Percentiles rank a stretch among this genome's conserved stretches.
Evolutionary conservation across 2,329 filamentous ascomycete genomes (phyloP).

Genomic region (Aspergillaceae sp.): DNA sequence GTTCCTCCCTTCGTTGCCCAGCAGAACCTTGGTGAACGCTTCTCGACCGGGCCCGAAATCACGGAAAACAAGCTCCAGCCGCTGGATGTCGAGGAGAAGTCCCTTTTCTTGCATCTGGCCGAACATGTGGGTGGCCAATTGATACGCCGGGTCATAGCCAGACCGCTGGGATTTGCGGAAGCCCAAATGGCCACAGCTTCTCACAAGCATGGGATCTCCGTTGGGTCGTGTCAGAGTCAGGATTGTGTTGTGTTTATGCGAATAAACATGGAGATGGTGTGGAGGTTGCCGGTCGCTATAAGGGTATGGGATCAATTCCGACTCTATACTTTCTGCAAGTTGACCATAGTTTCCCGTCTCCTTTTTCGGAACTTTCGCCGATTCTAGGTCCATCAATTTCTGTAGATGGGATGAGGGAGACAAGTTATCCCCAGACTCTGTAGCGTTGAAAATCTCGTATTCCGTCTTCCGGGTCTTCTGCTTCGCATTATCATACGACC

Average conservation of each 20-base stretch:
- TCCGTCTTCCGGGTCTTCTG: conserved; percentile 18
- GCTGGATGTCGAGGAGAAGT: conserved; percentile 64
- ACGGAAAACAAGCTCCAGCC: conserved; percentile 70
- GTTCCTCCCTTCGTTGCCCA: conserved; percentile 74
- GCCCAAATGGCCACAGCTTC: conserved; percentile 82
- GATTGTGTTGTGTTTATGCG: conserved; percentile 91
- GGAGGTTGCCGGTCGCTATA: conserved; percentile 40
- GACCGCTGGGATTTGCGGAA: conserved; percentile 74
- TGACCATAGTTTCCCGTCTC: conserved; percentile 19
- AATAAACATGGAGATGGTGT: conserved; percentile 79
- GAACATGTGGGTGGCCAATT: conserved; percentile 75
- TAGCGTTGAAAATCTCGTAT: conserved; percentile 18
- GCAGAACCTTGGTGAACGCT: conserved; percentile 77
- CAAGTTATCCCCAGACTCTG: conserved; percentile 5
- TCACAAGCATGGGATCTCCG: conserved; percentile 66
- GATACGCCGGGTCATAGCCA: conserved; percentile 85
- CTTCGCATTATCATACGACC: conserved; percentile 10
- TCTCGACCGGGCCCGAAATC: conserved; percentile 84
- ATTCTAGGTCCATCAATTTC: conserved; percentile 18
- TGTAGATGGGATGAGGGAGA: conserved; percentile 23
- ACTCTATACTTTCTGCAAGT: conserved; percentile 26
- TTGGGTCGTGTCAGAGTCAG: conserved; percentile 81
- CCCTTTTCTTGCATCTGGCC: conserved; percentile 76
- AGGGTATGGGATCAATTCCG: conserved; percentile 26
- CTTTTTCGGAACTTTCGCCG: too few relatives aligned